Evolutionary conservation across 2,329 filamentous ascomycete genomes (phyloP).

Genomic region (Exophiala oligosperma): DNA sequence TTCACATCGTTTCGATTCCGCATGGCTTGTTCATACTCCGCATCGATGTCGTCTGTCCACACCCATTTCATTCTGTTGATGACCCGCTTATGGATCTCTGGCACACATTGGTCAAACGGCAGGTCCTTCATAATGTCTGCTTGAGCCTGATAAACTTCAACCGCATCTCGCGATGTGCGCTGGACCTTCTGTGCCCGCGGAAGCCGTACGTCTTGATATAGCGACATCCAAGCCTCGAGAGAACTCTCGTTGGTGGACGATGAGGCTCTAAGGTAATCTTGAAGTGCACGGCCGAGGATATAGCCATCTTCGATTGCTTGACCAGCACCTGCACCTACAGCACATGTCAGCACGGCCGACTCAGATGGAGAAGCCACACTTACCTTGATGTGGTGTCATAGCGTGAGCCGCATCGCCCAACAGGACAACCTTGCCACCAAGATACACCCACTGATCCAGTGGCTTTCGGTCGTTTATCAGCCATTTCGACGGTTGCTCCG

Average conservation of each 20-base stretch:
- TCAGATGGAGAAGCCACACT: not conserved
- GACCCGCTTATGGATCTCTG: slow-evolving; percentile 33
- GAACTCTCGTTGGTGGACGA: slow-evolving; percentile 30
- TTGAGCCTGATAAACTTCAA: slow-evolving; percentile 38
- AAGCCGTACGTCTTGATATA: slow-evolving; percentile 19
- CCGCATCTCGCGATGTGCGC: slow-evolving; percentile 14
- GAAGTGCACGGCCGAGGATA: slow-evolving; percentile 15
- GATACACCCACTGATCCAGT: slow-evolving; percentile 24
- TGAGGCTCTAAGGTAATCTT: slow-evolving; percentile 11
- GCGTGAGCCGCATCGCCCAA: slow-evolving; percentile 38
- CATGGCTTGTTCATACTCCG: slow-evolving; percentile 17
- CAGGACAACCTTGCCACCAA: slow-evolving; percentile 27
- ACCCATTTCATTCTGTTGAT: slow-evolving; percentile 36
- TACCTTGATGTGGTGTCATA: slow-evolving; percentile 35
- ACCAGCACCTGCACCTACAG: slow-evolving; percentile 61
- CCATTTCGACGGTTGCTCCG: slow-evolving; percentile 20
- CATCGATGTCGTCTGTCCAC: slow-evolving; percentile 37
- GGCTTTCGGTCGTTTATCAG: slow-evolving; percentile 23
- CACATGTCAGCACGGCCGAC: not conserved
- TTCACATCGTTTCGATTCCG: too few relatives aligned
- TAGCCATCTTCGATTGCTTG: slow-evolving; percentile 66
- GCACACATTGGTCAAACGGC: slow-evolving; percentile 39
- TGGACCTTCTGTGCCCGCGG: slow-evolving; percentile 19
- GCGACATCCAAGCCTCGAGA: slow-evolving; percentile 30
- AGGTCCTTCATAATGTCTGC: slow-evolving; percentile 36